A percentile compares a stretch with the other conserved stretches of the same genome.
Conservation (phyloP, 495 filamentous ascomycete species). For the Friedmanniomyces simplex region DNA sequence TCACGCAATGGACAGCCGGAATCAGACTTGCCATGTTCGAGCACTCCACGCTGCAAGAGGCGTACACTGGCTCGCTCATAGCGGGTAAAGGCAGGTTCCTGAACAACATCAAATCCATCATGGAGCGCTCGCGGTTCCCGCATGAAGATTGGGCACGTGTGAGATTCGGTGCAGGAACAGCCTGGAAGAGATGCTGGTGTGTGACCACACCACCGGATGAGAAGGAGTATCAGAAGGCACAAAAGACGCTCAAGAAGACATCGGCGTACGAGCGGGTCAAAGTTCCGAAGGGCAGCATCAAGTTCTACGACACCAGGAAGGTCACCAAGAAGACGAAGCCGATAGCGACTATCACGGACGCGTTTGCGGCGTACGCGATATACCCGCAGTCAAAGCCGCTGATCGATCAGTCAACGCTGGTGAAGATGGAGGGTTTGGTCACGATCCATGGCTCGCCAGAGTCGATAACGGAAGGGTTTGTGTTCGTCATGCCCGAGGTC, state of each 20-base stretch:
- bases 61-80: conserved; percentile 91
- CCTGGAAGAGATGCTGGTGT: conserved; percentile 94
- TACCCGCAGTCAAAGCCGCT: conserved; percentile 89
- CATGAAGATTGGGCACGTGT: conserved; percentile 93
- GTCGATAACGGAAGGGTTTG: conserved; percentile 74
- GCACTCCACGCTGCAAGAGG: conserved; percentile 84
- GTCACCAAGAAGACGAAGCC: conserved; percentile 86
- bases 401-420: conserved; percentile 85
- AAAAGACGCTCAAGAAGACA: conserved; percentile 59
- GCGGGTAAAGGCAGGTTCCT: conserved; percentile 84
- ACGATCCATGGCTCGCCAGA: conserved; percentile 68
- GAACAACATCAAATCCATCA: conserved; percentile 77
- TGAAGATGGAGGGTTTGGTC: conserved; percentile 89
- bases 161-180: conserved; percentile 89
- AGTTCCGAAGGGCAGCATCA: conserved; percentile 72
- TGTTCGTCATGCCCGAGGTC: conserved; percentile 95
- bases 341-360: conserved; percentile 82
- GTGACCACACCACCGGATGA: conserved; percentile 86
- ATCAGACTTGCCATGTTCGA: conserved; percentile 94
- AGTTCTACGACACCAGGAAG: conserved; percentile 83
- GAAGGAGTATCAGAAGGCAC: conserved; percentile 74
- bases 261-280: conserved; percentile 69
- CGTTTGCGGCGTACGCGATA: conserved; percentile 86
- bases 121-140: conserved; percentile 64
- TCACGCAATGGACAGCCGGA: conserved; percentile 91